Evolutionary conservation across 2,329 filamentous ascomycete genomes (phyloP).

Genomic region (Calonectria pseudoturangicola): DNA sequence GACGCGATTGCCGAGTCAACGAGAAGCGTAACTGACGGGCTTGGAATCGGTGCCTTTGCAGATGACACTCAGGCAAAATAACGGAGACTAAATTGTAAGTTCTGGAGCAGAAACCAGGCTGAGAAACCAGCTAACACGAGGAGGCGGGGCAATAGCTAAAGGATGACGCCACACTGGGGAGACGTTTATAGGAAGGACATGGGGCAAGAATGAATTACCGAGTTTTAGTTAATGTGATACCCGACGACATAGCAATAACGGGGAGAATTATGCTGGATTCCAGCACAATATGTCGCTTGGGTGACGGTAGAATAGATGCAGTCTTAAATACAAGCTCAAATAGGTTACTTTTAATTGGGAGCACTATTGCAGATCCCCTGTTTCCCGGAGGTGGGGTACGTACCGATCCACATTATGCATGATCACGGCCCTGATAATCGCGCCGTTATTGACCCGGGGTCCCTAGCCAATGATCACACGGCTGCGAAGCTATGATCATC

Average conservation of each 20-base stretch:
- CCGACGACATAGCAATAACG: neutral
- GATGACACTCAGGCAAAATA: neutral
- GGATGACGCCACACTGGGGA: neutral
- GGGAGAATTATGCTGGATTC: neutral
- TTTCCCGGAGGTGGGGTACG: constrained; percentile 12
- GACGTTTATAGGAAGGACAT: neutral
- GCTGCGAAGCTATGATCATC: constrained; percentile 37
- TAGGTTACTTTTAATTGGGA: neutral
- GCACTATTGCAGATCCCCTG: neutral
- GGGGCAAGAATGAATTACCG: neutral
- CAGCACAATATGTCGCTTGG: constrained; percentile 1
- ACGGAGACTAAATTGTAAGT: neutral
- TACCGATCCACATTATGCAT: constrained; percentile 7
- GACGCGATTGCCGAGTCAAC: constrained; percentile 4
- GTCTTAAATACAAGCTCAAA: constrained; percentile 10
- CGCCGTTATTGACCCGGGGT: constrained; percentile 33
- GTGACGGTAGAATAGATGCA: constrained; percentile 9
- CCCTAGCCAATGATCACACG: constrained; percentile 27
- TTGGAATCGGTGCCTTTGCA: neutral
- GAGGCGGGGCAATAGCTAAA: neutral
- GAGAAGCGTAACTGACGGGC: neutral
- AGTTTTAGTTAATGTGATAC: neutral
- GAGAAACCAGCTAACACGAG: neutral
- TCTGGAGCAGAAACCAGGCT: neutral
- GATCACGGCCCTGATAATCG: neutral